These are phyloP conservation scores for Heliocybe sulcata DNA, from an alignment of 1,284 basidiomycete genomes.

Conservation along the genomic window DNA sequence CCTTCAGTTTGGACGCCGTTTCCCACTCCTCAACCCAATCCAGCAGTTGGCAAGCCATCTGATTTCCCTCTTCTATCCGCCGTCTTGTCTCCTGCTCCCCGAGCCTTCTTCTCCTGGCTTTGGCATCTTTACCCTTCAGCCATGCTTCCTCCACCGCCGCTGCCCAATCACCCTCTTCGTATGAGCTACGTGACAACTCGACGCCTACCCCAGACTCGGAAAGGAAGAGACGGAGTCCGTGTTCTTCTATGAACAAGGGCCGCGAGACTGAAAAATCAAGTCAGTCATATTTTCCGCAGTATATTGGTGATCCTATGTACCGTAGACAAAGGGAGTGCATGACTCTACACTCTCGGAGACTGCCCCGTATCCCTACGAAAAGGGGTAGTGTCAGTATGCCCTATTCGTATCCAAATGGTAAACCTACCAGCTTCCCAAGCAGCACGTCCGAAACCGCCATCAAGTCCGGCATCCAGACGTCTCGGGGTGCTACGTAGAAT, in stretches of 20 bases:
- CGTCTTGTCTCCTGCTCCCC: constrained; percentile 27
- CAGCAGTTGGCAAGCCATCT: constrained; percentile 43
- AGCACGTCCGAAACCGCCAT: constrained; percentile 70
- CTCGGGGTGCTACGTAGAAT: constrained; percentile 69
- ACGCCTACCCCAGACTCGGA: constrained; percentile 54
- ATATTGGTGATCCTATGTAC: constrained; percentile 23
- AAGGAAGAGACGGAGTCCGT: constrained; percentile 61
- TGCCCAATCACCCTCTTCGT: constrained; percentile 69
- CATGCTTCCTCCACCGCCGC: constrained; percentile 48
- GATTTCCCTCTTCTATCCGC: constrained; percentile 34
- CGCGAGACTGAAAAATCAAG: constrained; percentile 45
- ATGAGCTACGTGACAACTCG: constrained; percentile 52
- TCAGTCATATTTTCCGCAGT: neutral
- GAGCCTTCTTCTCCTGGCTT: constrained; percentile 29
- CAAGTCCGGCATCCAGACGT: constrained; percentile 77
- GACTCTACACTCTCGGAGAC: constrained; percentile 68
- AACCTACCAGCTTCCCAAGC: constrained; percentile 62
- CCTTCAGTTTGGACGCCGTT: neutral
- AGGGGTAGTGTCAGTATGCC: neutral
- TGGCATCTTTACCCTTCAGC: constrained; percentile 33
- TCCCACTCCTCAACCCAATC: constrained; percentile 38
- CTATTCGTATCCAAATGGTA: neutral
- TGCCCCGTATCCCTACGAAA: constrained; percentile 55
- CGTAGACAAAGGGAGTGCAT: constrained; percentile 67
- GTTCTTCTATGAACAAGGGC: constrained; percentile 74